Conservation (phyloP, 1,284 basidiomycete genomes). For the Ustilago hordei region DNA sequence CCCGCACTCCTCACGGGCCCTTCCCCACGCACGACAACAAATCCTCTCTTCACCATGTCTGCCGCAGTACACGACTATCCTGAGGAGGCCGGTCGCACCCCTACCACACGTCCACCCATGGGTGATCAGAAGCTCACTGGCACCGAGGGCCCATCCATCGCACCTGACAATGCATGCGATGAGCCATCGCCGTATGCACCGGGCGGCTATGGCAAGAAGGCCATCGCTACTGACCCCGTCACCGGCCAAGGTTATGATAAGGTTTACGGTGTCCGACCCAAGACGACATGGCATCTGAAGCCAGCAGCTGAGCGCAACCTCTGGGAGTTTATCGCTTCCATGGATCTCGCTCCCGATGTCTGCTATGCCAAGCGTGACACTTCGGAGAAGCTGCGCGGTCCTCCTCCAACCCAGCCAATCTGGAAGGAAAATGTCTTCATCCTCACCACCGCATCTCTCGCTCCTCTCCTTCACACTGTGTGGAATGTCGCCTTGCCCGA, state of each 20-base stretch:
- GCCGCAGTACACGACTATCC: conserved; percentile 28
- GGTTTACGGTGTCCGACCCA: conserved; percentile 64
- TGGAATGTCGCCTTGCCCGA: conserved; percentile 58
- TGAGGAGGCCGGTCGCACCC: conserved; percentile 40
- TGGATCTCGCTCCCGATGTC: conserved; percentile 55
- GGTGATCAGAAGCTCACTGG: conserved; percentile 53
- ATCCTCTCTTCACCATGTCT: conserved; percentile 24
- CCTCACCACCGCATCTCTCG: conserved; percentile 47
- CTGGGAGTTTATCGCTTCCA: conserved; percentile 61
- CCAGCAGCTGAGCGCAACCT: conserved; percentile 48
- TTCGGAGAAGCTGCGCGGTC: conserved; percentile 48
- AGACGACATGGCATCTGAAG: conserved; percentile 66
- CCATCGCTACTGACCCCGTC: conserved; percentile 53
- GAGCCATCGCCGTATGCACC: conserved; percentile 61
- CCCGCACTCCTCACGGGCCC: too few species aligned
- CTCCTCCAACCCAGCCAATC: conserved; percentile 56
- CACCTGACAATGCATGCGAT: conserved; percentile 63
- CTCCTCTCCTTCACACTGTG: conserved; percentile 45
- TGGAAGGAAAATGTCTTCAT: conserved; percentile 62
- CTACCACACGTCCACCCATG: conserved; percentile 39
- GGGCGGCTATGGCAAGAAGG: conserved; percentile 56
- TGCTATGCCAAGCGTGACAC: conserved; percentile 52
- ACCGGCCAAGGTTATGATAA: conserved; percentile 60
- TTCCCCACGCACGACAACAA: conserved; percentile 1
- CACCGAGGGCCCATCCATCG: conserved; percentile 46